phyloP scores from a whole-genome alignment of 306 rosid species.

The Styphnolobium japonicum region DNA sequence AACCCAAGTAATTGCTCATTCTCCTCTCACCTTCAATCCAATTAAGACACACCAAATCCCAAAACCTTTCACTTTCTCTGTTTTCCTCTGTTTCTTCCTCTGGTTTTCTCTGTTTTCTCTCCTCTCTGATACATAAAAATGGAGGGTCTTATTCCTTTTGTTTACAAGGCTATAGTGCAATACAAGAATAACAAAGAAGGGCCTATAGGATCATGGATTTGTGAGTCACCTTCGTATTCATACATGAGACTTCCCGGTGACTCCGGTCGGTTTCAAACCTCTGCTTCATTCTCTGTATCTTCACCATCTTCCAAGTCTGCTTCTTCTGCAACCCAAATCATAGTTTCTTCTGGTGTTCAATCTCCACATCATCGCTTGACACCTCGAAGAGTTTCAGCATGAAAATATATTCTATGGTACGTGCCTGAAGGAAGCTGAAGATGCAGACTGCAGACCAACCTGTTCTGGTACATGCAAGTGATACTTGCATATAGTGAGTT shows the following conservation, averaged over 20 bases:
- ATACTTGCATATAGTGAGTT: not conserved
- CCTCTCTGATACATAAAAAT: constrained; percentile 18
- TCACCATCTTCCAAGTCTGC: constrained; percentile 39
- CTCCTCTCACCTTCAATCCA: constrained; percentile 32
- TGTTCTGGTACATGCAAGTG: not conserved
- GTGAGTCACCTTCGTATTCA: constrained; percentile 66
- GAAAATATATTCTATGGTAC: not conserved
- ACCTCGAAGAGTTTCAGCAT: constrained; percentile 46
- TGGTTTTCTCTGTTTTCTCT: not conserved
- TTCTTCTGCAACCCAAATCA: constrained; percentile 46
- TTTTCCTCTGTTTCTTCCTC: not conserved
- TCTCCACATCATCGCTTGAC: constrained; percentile 53
- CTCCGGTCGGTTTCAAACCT: constrained; percentile 37
- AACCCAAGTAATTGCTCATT: constrained; percentile 18
- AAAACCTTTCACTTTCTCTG: not conserved
- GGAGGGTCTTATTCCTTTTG: constrained; percentile 94
- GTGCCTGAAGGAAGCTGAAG: constrained; percentile 34
- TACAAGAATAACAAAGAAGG: constrained; percentile 59
- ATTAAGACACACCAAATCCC: not conserved
- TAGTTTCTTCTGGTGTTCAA: constrained; percentile 52
- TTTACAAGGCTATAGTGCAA: constrained; percentile 72
- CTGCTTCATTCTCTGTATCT: constrained; percentile 29
- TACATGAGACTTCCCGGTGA: constrained; percentile 61
- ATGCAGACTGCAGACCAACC: not conserved
- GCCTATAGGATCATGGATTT: constrained; percentile 54